phyloP scores from a whole-genome alignment of 2,329 filamentous ascomycete species.

The Byssochlamys sp. region DNA sequence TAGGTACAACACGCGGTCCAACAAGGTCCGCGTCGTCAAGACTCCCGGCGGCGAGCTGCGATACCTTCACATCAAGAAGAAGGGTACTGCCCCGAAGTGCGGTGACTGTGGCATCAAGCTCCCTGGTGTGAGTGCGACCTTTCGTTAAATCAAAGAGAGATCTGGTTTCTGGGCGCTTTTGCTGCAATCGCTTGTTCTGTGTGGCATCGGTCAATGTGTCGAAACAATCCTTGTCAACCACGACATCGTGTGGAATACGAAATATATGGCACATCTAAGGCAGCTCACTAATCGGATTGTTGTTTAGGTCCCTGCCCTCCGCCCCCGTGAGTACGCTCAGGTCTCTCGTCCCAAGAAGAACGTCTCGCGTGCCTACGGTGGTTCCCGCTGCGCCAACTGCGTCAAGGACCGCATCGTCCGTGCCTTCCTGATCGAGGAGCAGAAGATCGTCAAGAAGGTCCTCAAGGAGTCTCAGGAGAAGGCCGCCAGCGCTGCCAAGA shows the following conservation, averaged over 20 bases:
- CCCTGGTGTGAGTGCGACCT: slow-evolving; percentile 71
- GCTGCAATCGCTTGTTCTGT: neutral
- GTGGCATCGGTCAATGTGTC: slow-evolving; percentile 3
- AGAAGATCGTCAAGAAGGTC: slow-evolving; percentile 99
- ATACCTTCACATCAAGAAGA: slow-evolving; percentile 99
- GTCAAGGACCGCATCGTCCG: slow-evolving; percentile 96
- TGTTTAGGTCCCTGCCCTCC: slow-evolving; percentile 77
- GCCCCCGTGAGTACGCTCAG: slow-evolving; percentile 92
- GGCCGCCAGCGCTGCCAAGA: slow-evolving; percentile 25
- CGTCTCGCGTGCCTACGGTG: slow-evolving; percentile 95
- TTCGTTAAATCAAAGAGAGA: slow-evolving; percentile 1
- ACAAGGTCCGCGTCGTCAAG: slow-evolving; percentile 92
- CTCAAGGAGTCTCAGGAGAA: slow-evolving; percentile 91
- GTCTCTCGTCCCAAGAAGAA: slow-evolving; percentile 99
- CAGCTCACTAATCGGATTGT: neutral
- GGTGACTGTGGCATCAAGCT: slow-evolving; percentile 98
- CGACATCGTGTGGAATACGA: neutral
- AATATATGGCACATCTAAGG: slow-evolving; percentile 2
- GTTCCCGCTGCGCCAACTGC: slow-evolving; percentile 96
- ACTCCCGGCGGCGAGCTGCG: slow-evolving; percentile 92
- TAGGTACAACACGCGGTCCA: slow-evolving; percentile 96
- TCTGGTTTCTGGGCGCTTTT: neutral
- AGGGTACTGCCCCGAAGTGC: slow-evolving; percentile 94
- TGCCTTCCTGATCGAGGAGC: slow-evolving; percentile 99
- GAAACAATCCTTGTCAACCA: neutral